phyloP scores from a whole-genome alignment of 495 filamentous ascomycete species.

The Trichocladium uniseriatum region DNA sequence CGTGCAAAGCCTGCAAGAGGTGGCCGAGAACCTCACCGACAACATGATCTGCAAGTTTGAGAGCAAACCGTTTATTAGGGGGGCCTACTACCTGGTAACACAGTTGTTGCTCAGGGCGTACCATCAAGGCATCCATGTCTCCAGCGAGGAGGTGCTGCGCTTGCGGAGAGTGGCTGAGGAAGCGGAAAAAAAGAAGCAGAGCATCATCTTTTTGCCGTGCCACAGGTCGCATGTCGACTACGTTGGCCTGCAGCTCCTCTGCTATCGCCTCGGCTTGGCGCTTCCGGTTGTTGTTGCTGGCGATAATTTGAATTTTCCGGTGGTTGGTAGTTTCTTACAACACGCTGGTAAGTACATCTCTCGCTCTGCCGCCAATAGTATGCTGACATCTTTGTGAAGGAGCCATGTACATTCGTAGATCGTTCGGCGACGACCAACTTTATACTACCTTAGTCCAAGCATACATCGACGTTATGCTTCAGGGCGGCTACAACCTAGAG shows the following conservation, averaged over 20 bases:
- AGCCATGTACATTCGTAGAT: constrained; percentile 92
- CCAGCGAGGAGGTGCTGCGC: constrained; percentile 81
- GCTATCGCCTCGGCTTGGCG: constrained; percentile 81
- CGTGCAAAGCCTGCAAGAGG: constrained; percentile 51
- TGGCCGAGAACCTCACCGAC: constrained; percentile 75
- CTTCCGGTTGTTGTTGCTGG: constrained; percentile 91
- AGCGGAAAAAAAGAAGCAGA: constrained; percentile 80
- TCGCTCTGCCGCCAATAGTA: neutral
- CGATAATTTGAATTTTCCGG: constrained; percentile 89
- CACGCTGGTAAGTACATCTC: constrained; percentile 57
- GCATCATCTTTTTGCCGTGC: constrained; percentile 90
- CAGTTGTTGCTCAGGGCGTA: constrained; percentile 88
- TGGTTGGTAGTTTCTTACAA: constrained; percentile 83
- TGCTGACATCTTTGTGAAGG: constrained; percentile 27
- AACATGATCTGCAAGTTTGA: constrained; percentile 99
- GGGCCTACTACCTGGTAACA: constrained; percentile 81
- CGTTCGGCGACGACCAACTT: constrained; percentile 83
- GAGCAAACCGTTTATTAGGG: constrained; percentile 82
- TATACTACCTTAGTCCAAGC: constrained; percentile 88
- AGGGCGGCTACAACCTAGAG: constrained; percentile 86
- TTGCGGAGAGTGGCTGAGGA: constrained; percentile 70
- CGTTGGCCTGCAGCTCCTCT: constrained; percentile 85
- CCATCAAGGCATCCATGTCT: constrained; percentile 96
- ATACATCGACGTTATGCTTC: constrained; percentile 87
- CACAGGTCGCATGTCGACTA: constrained; percentile 95